A percentile compares a stretch with the other conserved stretches of the same genome.
These are phyloP conservation scores for Agastache rugosa DNA, from an alignment of 257 asterid genomes.

Conservation along the genomic window DNA sequence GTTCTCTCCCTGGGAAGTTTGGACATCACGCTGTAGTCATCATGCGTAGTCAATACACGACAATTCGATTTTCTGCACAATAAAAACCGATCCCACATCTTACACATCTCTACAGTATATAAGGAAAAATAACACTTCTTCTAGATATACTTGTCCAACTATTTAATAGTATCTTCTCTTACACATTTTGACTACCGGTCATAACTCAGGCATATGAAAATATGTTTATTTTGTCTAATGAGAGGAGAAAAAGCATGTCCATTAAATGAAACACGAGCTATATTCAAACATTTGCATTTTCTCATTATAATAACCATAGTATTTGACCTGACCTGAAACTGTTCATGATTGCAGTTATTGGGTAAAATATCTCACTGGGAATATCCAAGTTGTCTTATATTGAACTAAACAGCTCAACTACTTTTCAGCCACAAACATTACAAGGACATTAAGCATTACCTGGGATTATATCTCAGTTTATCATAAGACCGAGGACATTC, in stretches of 20 bases:
- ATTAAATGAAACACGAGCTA: background rate
- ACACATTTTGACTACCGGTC: constrained; percentile 1
- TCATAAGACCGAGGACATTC: constrained; percentile 98
- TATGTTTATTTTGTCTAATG: constrained; percentile 1
- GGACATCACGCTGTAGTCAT: constrained; percentile 89
- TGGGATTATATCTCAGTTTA: constrained; percentile 84
- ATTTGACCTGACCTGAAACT: constrained; percentile 6
- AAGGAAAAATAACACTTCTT: constrained; percentile 7
- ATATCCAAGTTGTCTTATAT: background rate
- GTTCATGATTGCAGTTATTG: constrained; percentile 27
- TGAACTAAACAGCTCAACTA: constrained; percentile 21
- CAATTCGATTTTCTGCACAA: constrained; percentile 82
- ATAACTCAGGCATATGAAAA: constrained; percentile 14
- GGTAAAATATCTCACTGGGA: constrained; percentile 12
- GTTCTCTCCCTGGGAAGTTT: constrained; percentile 80
- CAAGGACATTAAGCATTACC: constrained; percentile 52
- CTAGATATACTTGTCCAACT: background rate
- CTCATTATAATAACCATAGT: constrained; percentile 22
- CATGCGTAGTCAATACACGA: constrained; percentile 85
- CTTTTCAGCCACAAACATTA: constrained; percentile 27
- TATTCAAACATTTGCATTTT: constrained; percentile 13
- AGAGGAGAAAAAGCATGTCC: constrained; percentile 12
- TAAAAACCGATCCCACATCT: constrained; percentile 28
- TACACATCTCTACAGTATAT: constrained; percentile 24
- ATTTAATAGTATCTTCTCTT: constrained; percentile 23